Base-by-base conservation (phyloP, 257 asterid genomes). In the Przewalskia tangutica region DNA sequence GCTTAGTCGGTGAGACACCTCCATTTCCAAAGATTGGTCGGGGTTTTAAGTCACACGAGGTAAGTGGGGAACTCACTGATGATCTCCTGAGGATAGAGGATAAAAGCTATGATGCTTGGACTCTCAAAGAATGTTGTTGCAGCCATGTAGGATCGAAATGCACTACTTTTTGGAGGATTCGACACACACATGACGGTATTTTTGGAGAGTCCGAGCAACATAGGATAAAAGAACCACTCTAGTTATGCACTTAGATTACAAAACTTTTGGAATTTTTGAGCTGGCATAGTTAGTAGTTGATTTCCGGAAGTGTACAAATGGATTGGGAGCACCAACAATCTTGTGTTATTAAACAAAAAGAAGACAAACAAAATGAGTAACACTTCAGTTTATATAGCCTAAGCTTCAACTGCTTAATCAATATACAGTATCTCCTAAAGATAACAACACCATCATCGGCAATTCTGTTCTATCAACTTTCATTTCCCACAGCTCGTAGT, bases 401-500 rank as follows among this genome's bases (percentile, higher is more conserved):
- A 55, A 55, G 48, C 48, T 23, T 79, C 38, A 56, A 40, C 11
- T 36, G 70, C 6, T 40, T n/a, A 79, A 12, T 56, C 59, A 38
- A 38, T 79, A 59, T 79, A 79, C 82, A 32, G 18, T 12, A 40
- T 79, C 40, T 10, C 4, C 36, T 5, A 16, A 42, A 16, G 27
- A 51, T 23, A 36, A 56, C 13, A 55, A 62, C 77, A 51, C 58
- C 63, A 5, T 59, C 51, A 65, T 48, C 60, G 79, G 71, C 20
- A 48, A 50, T 23, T 27, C 20, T 75, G 38, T 90, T 27, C 20
- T 75, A 44, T 90, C 91, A 90, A 81, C 68, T 70, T 76, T 87
- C 80, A 77, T 88, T 91, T 51, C 94, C 91, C 32, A 88, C 91
- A 77, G 86, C 96, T 86, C 90, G 89, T 23, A 93, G 77, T n/a